Evolutionary conservation across 208 protist genomes (phyloP), one percentile per base, ranked within the genome.

Genomic region (Borovskyia barvae): DNA sequence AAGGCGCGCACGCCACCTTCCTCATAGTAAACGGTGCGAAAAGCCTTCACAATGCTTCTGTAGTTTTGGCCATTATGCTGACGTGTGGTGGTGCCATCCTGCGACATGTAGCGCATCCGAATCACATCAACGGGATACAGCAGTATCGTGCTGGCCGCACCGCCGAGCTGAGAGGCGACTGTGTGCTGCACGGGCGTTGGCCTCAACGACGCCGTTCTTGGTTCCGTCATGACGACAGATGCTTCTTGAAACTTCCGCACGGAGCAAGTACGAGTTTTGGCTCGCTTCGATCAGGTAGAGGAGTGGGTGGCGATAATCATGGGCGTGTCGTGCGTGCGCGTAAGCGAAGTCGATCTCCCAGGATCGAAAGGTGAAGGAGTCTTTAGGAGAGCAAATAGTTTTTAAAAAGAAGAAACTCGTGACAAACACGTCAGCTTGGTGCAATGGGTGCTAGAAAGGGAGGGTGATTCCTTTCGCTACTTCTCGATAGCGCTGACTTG

Each of bases 91-190:
- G 75, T 91, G 51, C 90, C 77, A 40, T 95, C 87, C 60, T 93
- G 87, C 28, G 89, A 91, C 57, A 96, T 92, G 43, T 92, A 91
- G 12, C 93, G 80, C 45, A 87, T 89, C 36, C 89, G 86, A 32
- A 98, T 49, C 11, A 93, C 60, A 59, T 98, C 95, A 9, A 97
- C 60, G 2, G 95, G 95, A 59, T 97, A 95, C 5, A 90, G 66
- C 5, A 76, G 25, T 17, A 80, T 58, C 1, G 88, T 92, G 56
- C 84, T 89, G 14, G 77, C 30, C 6, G 73, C 80, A 0, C 52
- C 53, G 11, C 79, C 80, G 6, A 66, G 51, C 64, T 93, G 87
- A 15, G 84, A 86, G 28, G 83, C 75, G n/a, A 91, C 26, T 17
- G 76, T 84, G 60, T 82, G 75, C 61, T 82, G 71, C 1, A 82